Evolutionary conservation across 495 filamentous ascomycete genomes (phyloP), one percentile per base, ranked within the genome.

Genomic region (Hypoxylon crocopeplum): DNA sequence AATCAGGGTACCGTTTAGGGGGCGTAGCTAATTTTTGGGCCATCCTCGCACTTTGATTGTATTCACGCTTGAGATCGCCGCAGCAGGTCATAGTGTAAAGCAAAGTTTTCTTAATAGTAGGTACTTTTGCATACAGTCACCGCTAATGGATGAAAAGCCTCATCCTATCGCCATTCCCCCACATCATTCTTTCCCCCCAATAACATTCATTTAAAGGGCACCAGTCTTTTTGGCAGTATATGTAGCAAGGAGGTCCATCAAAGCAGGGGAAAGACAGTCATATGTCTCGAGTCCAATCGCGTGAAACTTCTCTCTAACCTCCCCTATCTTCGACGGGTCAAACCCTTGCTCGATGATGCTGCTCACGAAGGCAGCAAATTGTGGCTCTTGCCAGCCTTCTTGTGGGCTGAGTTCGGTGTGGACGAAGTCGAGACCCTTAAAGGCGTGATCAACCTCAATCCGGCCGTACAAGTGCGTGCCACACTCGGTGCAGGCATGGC

Each of bases 301-400:
- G 59, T 74, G 74, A 40, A 86, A 75, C 68, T 70, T 82, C 4
- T 15, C 57, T 15, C 84, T 62, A 3, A 87, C 76, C 22, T 70
- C 77, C 38, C 72, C 76, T 64, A 85, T 86, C 2, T 66, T 66
- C 15, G 71, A 65, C 4, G 83, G 83, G 48, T 80, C 69, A 49
- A 79, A 83, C 3, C 83, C 84, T 64, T 85, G 80, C 76, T 86
- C 83, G 59, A 86, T 85, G 53, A 86, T 82, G 32, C 76, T 82
- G 30, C 74, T 78, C 30, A 86, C 81, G 56, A 86, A 86, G 1
- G 76, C 84, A 2, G 83, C 83, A 63, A 86, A 86, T 68, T 85
- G 84, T 4, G 80, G 80, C 69, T 84, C 83, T 68, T 86, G 82
- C 83, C 84, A 86, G 29, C 84, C 83, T 56, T 74, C 67, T 41